A percentile compares a stretch with the other conserved stretches of the same genome.
Evolutionary conservation across 177 flowering plant genomes (phyloP).

Genomic region (Vitis hybrid): DNA sequence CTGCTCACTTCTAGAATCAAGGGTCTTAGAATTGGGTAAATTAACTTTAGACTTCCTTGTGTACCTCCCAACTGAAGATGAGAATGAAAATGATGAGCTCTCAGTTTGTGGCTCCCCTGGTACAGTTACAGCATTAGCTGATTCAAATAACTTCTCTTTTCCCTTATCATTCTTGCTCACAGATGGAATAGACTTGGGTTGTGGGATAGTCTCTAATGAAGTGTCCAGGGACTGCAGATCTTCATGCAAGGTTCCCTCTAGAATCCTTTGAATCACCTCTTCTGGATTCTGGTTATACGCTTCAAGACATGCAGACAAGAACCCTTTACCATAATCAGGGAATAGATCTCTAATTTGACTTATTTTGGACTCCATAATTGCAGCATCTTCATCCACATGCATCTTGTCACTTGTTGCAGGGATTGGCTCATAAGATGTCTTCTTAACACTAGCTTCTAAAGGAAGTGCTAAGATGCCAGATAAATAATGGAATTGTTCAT

Average conservation of each 20-base stretch:
- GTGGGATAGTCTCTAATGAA: slow-evolving; percentile 52
- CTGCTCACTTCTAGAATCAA: slow-evolving; percentile 45
- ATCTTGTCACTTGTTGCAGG: slow-evolving; percentile 20
- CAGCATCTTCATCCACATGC: slow-evolving; percentile 70
- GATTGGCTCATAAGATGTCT: slow-evolving; percentile 16
- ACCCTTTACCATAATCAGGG: slow-evolving; percentile 94
- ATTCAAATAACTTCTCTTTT: slow-evolving; percentile 68
- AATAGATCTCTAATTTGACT: slow-evolving; percentile 94
- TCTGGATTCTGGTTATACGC: slow-evolving; percentile 89
- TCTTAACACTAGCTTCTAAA: slow-evolving; percentile 15
- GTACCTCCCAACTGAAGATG: slow-evolving; percentile 66
- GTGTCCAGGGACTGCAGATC: slow-evolving; percentile 71
- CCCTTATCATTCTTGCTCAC: slow-evolving; percentile 66
- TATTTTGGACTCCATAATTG: slow-evolving; percentile 82
- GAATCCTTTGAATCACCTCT: slow-evolving; percentile 92
- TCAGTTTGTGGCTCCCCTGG: slow-evolving; percentile 12
- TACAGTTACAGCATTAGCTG: slow-evolving; percentile 16
- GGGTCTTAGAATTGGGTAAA: slow-evolving; percentile 25
- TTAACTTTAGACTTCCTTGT: slow-evolving; percentile 61
- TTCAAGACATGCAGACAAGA: slow-evolving; percentile 83
- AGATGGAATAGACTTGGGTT: slow-evolving; percentile 39
- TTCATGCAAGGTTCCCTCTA: slow-evolving; percentile 85
- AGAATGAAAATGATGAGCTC: slow-evolving; percentile 37
- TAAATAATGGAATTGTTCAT: slow-evolving; percentile 66
- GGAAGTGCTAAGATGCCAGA: slow-evolving; percentile 34